Percentiles rank a stretch among this genome's conserved stretches.
These are phyloP conservation scores for Dendrobium nobile DNA, from an alignment of 106 monocot species.

Conservation along the genomic window DNA sequence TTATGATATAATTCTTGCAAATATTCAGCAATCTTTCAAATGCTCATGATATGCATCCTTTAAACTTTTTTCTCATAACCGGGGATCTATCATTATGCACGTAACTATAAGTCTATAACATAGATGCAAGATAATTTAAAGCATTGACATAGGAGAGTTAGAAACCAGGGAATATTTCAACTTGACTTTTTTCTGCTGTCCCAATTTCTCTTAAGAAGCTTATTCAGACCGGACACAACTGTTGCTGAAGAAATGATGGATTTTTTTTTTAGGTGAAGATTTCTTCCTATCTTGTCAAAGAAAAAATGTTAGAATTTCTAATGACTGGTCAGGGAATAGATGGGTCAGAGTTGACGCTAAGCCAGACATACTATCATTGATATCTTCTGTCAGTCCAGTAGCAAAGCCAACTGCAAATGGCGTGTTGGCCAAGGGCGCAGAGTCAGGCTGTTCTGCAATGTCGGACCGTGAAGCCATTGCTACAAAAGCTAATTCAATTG, in stretches of 20 bases:
- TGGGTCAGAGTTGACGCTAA: conserved; percentile 68
- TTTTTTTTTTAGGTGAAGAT: conserved; percentile 56
- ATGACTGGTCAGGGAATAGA: conserved; percentile 59
- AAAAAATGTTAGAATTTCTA: conserved; percentile 52
- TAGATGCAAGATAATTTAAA: neutral
- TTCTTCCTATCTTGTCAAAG: conserved; percentile 37
- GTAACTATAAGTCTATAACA: neutral
- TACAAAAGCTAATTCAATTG: conserved; percentile 5
- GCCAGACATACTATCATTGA: conserved; percentile 36
- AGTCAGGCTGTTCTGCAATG: conserved; percentile 22
- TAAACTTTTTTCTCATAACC: neutral
- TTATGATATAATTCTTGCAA: no score
- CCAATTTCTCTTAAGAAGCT: neutral
- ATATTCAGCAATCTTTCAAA: no score
- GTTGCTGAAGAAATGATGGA: neutral
- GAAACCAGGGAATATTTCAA: neutral
- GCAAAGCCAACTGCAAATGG: conserved; percentile 26
- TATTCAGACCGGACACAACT: neutral
- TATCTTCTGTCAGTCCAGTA: conserved; percentile 26
- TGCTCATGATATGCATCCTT: no score
- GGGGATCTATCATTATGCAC: neutral
- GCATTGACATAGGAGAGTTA: neutral
- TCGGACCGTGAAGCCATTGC: conserved; percentile 1
- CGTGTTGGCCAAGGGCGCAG: conserved; percentile 20
- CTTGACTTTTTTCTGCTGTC: neutral